Evolutionary conservation across 805 yeast genomes (phyloP).

Genomic region (Groenewaldozyma salmanticensis): DNA sequence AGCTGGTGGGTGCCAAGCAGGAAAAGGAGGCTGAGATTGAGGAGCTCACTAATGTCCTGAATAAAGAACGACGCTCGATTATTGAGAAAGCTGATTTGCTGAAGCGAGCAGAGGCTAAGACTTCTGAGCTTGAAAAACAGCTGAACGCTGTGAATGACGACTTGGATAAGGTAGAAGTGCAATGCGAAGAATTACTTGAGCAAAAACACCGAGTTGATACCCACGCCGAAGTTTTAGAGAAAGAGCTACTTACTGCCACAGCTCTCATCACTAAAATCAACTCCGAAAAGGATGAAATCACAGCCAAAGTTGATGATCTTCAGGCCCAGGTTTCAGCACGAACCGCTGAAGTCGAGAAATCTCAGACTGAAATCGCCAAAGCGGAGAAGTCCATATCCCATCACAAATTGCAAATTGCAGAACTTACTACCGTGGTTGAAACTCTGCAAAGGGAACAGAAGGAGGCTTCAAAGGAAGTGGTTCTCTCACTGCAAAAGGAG

Average conservation of each 20-base stretch:
- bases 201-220: constrained; percentile 25
- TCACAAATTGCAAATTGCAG: no score
- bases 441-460: neutral
- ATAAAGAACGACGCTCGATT: constrained; percentile 34
- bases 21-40: constrained; percentile 21
- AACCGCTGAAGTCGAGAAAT: neutral
- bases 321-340: constrained; percentile 20
- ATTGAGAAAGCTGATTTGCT: constrained; percentile 41
- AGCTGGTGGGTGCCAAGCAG: constrained; percentile 17
- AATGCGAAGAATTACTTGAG: constrained; percentile 25
- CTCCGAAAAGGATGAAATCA: constrained; percentile 25
- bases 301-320: constrained; percentile 25
- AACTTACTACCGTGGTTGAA: no score
- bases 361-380: no score
- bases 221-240: constrained; percentile 25
- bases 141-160: constrained; percentile 23
- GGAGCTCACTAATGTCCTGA: constrained; percentile 26
- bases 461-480: constrained; percentile 3
- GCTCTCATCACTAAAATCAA: constrained; percentile 29
- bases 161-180: constrained; percentile 23
- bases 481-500: constrained; percentile 11
- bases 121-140: constrained; percentile 27
- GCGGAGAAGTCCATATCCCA: neutral
- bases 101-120: constrained; percentile 34
- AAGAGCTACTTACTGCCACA: constrained; percentile 28